phyloP scores from a whole-genome alignment of 1,284 basidiomycete species.

The Trichosporon coremiiforme region DNA sequence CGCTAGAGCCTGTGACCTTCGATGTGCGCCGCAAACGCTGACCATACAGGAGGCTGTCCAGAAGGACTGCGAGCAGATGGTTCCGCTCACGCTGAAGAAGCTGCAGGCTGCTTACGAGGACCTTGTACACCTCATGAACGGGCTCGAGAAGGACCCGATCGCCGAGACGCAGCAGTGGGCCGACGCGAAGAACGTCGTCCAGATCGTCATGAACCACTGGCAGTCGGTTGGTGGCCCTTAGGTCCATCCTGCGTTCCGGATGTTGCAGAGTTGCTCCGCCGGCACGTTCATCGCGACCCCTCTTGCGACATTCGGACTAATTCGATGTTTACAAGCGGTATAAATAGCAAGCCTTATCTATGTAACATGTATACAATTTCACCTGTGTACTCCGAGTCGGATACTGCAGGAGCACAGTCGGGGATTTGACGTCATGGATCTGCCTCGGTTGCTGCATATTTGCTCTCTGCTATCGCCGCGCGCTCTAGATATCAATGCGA shows the following conservation, averaged over 20 bases:
- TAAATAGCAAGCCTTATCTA: not conserved
- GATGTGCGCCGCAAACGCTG: slow-evolving; percentile 1
- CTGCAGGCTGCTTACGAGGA: slow-evolving; percentile 67
- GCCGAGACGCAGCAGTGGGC: slow-evolving; percentile 36
- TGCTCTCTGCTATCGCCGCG: too few relatives aligned
- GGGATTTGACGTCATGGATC: not conserved
- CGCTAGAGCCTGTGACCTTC: not conserved
- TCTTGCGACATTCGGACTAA: not conserved
- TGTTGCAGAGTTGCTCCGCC: too few relatives aligned
- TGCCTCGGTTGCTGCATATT: too few relatives aligned
- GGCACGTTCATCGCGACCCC: not conserved
- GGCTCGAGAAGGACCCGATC: slow-evolving; percentile 35
- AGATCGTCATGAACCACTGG: slow-evolving; percentile 39
- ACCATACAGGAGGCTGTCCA: slow-evolving; percentile 67
- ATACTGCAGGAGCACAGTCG: not conserved
- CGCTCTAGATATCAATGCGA: not conserved
- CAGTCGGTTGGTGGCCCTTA: not conserved
- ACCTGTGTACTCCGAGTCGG: not conserved
- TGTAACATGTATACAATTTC: not conserved
- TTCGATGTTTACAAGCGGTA: not conserved
- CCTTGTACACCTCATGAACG: slow-evolving; percentile 66
- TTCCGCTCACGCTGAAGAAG: slow-evolving; percentile 66
- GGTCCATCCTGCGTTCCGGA: not conserved
- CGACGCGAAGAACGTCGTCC: slow-evolving; percentile 34
- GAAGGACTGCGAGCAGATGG: slow-evolving; percentile 79